phyloP scores from a whole-genome alignment of 2,329 filamentous ascomycete species.

The Thelonectria blattea region DNA sequence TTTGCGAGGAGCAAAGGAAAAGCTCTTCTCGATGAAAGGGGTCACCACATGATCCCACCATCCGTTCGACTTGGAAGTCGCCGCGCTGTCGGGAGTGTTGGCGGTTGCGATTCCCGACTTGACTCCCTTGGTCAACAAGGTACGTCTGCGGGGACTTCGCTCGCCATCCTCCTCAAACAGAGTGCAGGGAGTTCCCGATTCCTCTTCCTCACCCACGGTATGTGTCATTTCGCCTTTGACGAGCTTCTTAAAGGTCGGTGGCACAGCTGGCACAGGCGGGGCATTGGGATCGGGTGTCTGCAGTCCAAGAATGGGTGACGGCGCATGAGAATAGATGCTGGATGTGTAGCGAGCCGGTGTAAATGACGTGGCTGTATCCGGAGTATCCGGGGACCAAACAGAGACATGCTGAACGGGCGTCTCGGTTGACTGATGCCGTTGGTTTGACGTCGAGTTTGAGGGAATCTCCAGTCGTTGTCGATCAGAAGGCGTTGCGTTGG shows the following conservation, averaged over 20 bases:
- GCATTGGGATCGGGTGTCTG: slow-evolving; percentile 42
- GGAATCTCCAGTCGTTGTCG: slow-evolving; percentile 16
- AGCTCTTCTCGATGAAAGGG: slow-evolving; percentile 62
- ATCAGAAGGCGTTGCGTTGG: slow-evolving; percentile 45
- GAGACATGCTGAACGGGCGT: slow-evolving; percentile 48
- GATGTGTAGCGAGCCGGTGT: slow-evolving; percentile 54
- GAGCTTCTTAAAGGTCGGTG: slow-evolving; percentile 49
- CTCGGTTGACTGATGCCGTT: slow-evolving; percentile 25
- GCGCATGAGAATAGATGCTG: slow-evolving; percentile 67
- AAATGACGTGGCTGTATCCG: slow-evolving; percentile 54
- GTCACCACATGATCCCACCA: slow-evolving; percentile 83
- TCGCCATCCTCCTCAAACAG: slow-evolving; percentile 73
- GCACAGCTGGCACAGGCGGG: slow-evolving; percentile 67
- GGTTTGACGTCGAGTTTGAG: slow-evolving; percentile 7
- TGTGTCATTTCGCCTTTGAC: slow-evolving; percentile 45
- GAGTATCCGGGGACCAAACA: slow-evolving; percentile 68
- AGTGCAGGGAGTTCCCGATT: slow-evolving; percentile 64
- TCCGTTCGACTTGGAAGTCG: slow-evolving; percentile 63
- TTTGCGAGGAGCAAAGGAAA: slow-evolving; percentile 51
- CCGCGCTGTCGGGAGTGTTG: slow-evolving; percentile 55
- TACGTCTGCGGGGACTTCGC: slow-evolving; percentile 46
- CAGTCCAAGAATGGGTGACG: slow-evolving; percentile 42
- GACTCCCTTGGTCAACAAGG: slow-evolving; percentile 42
- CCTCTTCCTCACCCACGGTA: slow-evolving; percentile 52
- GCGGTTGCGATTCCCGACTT: slow-evolving; percentile 45